Evolutionary conservation across 2,329 filamentous ascomycete genomes (phyloP).

Genomic region (Penicillium griseofulvum): DNA sequence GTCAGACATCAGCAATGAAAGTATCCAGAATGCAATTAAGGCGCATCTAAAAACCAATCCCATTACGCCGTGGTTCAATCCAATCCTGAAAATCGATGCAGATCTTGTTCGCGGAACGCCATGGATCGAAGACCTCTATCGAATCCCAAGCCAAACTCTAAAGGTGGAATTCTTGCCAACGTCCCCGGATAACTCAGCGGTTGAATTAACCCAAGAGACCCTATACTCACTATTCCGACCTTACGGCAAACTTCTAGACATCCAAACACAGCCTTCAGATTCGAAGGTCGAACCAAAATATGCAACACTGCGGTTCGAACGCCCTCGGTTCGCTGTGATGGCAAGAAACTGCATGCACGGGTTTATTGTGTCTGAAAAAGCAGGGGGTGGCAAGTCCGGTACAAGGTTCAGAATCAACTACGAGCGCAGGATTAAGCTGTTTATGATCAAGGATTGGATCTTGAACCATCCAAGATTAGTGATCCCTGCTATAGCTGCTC

Average conservation of each 20-base stretch:
- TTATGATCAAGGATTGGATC: conserved; percentile 85
- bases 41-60: conserved; percentile 66
- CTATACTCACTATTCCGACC: conserved; percentile 82
- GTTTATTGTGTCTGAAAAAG: conserved; percentile 64
- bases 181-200: conserved; percentile 65
- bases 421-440: conserved; percentile 71
- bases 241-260: conserved; percentile 89
- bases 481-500: conserved; percentile 75
- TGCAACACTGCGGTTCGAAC: conserved; percentile 73
- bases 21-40: conserved; percentile 61
- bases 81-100: conserved; percentile 68
- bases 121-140: conserved; percentile 90
- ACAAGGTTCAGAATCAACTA: conserved; percentile 81
- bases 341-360: conserved; percentile 92
- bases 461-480: conserved; percentile 82
- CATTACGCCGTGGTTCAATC: conserved; percentile 87
- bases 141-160: conserved; percentile 72
- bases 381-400: conserved; percentile 71
- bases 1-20: conserved; percentile 45
- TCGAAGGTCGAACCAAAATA: conserved; percentile 81
- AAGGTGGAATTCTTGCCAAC: conserved; percentile 81
- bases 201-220: conserved; percentile 80
- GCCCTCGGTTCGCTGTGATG: conserved; percentile 74
- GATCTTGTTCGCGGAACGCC: conserved; percentile 77
- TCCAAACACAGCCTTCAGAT: conserved; percentile 75